These are phyloP conservation scores for Erysimum pusillum DNA, from an alignment of 441 rosid species.

Conservation along the genomic window DNA sequence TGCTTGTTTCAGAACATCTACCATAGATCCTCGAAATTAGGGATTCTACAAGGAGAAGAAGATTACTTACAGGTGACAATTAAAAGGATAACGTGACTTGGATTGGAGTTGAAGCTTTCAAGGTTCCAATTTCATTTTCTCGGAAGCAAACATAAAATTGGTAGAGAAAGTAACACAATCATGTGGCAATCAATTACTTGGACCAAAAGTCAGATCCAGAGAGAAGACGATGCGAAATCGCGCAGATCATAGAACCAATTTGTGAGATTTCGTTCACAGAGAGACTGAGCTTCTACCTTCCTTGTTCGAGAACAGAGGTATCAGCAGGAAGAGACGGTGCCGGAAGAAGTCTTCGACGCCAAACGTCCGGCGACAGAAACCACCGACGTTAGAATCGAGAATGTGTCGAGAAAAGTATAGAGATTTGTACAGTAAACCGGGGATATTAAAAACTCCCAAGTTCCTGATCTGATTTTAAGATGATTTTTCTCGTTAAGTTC, in stretches of 20 bases:
- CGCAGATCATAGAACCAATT: constrained; percentile 29
- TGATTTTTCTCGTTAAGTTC: neutral
- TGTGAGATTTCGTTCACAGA: constrained; percentile 31
- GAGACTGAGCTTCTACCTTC: constrained; percentile 36
- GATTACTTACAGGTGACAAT: constrained; percentile 30
- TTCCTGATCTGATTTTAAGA: constrained; percentile 33
- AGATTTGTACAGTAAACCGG: constrained; percentile 36
- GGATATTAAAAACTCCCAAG: neutral
- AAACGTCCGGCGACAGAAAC: constrained; percentile 32
- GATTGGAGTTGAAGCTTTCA: constrained; percentile 21
- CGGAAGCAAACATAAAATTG: constrained; percentile 7
- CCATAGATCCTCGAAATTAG: constrained; percentile 22
- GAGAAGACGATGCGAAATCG: constrained; percentile 34
- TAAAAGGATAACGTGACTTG: neutral
- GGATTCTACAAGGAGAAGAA: constrained; percentile 19
- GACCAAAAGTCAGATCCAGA: constrained; percentile 36
- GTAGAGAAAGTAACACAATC: constrained; percentile 5
- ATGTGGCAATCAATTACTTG: constrained; percentile 21
- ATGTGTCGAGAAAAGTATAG: neutral
- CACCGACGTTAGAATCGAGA: constrained; percentile 35
- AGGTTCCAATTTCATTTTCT: neutral
- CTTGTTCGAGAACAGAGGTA: constrained; percentile 1
- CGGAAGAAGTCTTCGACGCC: constrained; percentile 10
- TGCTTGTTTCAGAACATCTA: constrained; percentile 7
- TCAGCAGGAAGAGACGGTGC: neutral